These are phyloP conservation scores for Ceratonia siliqua DNA, from an alignment of 306 rosid species.

Conservation along the genomic window DNA sequence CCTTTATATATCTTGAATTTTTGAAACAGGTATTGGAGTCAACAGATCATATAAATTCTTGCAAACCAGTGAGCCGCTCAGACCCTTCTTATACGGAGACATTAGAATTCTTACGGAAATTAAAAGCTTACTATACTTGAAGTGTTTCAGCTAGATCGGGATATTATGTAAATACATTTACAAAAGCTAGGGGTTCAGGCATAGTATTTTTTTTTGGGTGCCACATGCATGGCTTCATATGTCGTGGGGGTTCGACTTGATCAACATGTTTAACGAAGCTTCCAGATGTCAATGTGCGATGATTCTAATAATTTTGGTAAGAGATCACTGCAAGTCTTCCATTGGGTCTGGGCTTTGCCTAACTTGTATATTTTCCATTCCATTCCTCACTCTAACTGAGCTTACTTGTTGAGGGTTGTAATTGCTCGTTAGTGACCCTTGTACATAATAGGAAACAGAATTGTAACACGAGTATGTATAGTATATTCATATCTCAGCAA, in stretches of 20 bases:
- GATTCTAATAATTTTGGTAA: background rate
- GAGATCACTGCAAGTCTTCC: slow-evolving; percentile 25
- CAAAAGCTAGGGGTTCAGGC: slow-evolving; percentile 25
- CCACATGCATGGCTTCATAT: background rate
- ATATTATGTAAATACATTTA: slow-evolving; percentile 21
- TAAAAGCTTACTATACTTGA: slow-evolving; percentile 48
- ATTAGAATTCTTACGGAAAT: slow-evolving; percentile 70
- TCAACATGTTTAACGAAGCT: background rate
- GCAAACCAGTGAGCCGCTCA: slow-evolving; percentile 77
- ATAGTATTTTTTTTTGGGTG: background rate
- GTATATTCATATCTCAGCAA: background rate
- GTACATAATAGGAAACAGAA: slow-evolving; percentile 31
- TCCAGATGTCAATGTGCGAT: background rate
- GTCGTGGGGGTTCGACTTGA: background rate
- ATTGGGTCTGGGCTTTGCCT: slow-evolving; percentile 23
- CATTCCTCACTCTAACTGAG: background rate
- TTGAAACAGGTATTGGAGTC: slow-evolving; percentile 84
- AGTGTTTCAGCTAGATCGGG: background rate
- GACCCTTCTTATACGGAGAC: slow-evolving; percentile 89
- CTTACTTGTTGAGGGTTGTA: slow-evolving; percentile 14
- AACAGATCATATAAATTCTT: slow-evolving; percentile 93
- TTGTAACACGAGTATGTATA: background rate
- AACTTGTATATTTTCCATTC: slow-evolving; percentile 28
- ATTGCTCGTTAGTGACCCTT: slow-evolving; percentile 1
- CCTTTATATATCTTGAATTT: slow-evolving; percentile 5